These are phyloP conservation scores for Herpetomonas muscarum DNA, from an alignment of 208 protist genomes.

Conservation along the genomic window DNA sequence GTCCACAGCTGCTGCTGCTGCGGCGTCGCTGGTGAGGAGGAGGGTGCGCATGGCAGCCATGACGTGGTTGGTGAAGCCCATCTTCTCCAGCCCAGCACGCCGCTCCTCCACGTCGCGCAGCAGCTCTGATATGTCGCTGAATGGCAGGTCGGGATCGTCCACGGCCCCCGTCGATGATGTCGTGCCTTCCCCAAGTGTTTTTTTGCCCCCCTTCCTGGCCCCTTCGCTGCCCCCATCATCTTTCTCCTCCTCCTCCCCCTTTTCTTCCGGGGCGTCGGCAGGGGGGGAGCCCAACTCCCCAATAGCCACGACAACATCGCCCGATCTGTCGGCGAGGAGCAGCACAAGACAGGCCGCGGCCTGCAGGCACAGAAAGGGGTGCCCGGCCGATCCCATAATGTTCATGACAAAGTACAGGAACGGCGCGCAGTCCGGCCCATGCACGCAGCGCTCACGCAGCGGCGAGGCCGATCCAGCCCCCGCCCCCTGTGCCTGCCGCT, in stretches of 20 bases:
- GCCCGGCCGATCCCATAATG: constrained; percentile 27
- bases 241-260: constrained; percentile 3
- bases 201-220: background rate
- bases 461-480: constrained; percentile 3
- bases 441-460: constrained; percentile 37
- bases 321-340: constrained; percentile 18
- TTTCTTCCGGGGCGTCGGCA: constrained; percentile 14
- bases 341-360: constrained; percentile 32
- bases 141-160: constrained; percentile 28
- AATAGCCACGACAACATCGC: constrained; percentile 18
- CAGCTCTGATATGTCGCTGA: constrained; percentile 46
- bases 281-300: constrained; percentile 38
- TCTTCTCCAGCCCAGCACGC: constrained; percentile 29
- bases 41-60: constrained; percentile 24
- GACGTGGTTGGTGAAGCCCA: constrained; percentile 31
- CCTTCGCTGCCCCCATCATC: background rate
- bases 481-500: background rate
- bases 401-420: constrained; percentile 41
- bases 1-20: background rate
- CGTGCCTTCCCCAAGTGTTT: background rate
- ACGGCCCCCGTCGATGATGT: background rate
- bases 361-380: constrained; percentile 19
- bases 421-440: constrained; percentile 38
- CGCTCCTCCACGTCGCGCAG: constrained; percentile 37
- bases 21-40: constrained; percentile 1